These are phyloP conservation scores for Hyaloscypha bicolor DNA, from an alignment of 495 filamentous ascomycete genomes.

Conservation along the genomic window DNA sequence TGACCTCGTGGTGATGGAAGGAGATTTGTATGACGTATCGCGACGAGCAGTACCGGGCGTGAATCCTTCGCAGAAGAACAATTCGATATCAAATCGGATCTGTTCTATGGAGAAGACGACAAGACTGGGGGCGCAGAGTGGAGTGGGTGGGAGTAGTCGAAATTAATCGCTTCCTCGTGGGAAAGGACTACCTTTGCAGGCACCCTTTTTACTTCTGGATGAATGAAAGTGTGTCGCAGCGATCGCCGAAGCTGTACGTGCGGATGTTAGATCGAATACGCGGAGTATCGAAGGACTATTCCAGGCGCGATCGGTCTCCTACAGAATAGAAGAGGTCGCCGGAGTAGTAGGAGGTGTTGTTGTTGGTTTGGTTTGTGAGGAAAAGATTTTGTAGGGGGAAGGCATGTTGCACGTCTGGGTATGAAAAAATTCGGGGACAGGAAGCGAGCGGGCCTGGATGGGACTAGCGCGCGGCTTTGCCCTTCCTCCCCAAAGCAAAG, in stretches of 20 bases:
- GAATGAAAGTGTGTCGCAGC: conserved; percentile 29
- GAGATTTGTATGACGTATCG: conserved; percentile 30
- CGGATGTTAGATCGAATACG: conserved; percentile 21
- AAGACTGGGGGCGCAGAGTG: conserved; percentile 22
- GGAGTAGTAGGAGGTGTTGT: conserved; percentile 8
- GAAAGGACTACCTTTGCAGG: conserved; percentile 18
- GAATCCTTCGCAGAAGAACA: conserved; percentile 30
- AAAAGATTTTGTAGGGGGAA: background rate
- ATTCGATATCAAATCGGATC: conserved; percentile 31
- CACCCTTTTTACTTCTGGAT: conserved; percentile 17
- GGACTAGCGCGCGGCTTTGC: too few relatives aligned
- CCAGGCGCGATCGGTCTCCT: conserved; percentile 30
- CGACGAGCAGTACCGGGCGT: conserved; percentile 12
- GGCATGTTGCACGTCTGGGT: background rate
- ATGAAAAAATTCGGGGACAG: background rate
- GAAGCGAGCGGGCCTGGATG: too few relatives aligned
- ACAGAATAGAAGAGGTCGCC: conserved; percentile 34
- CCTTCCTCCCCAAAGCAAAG: too few relatives aligned
- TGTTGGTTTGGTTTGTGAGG: conserved; percentile 18
- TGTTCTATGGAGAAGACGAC: conserved; percentile 18
- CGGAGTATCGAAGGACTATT: conserved; percentile 27
- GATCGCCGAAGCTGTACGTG: conserved; percentile 22
- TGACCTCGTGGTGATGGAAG: conserved; percentile 23
- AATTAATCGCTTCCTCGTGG: conserved; percentile 34
- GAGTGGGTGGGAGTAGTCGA: conserved; percentile 32